Conservation (phyloP, 257 asterid species). For the Leptodermis oblonga region DNA sequence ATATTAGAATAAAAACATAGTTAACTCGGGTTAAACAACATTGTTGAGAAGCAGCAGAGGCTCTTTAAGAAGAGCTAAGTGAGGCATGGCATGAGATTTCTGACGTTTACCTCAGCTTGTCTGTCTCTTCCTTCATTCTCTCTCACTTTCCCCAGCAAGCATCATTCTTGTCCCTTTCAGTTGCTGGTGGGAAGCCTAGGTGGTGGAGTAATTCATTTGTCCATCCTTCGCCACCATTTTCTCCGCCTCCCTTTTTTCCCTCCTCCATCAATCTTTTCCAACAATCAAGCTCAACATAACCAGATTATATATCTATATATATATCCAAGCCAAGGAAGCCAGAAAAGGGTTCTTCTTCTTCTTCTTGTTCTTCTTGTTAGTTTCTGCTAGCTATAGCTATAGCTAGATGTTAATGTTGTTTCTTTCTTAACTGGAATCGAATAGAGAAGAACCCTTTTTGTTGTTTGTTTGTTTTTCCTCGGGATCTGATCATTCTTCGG, state of each 20-base stretch:
- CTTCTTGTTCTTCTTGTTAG: neutral
- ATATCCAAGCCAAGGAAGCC: neutral
- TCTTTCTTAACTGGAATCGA: no score
- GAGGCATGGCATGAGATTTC: slow-evolving; percentile 25
- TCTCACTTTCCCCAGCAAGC: slow-evolving; percentile 1
- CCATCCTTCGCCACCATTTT: slow-evolving; percentile 54
- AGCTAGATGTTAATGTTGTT: neutral
- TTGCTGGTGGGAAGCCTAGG: slow-evolving; percentile 56
- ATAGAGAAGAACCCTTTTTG: slow-evolving; percentile 8
- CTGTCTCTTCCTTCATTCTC: slow-evolving; percentile 2
- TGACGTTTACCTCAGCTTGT: slow-evolving; percentile 24
- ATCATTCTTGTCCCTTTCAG: slow-evolving; percentile 40
- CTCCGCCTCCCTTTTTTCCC: slow-evolving; percentile 35
- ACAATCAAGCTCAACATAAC: slow-evolving; percentile 31
- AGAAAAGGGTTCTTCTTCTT: slow-evolving; percentile 1
- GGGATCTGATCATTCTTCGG: slow-evolving; percentile 51
- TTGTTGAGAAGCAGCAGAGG: no score
- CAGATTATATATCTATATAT: neutral
- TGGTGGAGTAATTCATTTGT: slow-evolving; percentile 32
- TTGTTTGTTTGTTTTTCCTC: slow-evolving; percentile 9
- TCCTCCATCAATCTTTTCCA: slow-evolving; percentile 30
- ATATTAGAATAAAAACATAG: no score
- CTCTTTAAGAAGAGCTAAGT: slow-evolving; percentile 31
- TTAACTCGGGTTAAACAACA: no score
- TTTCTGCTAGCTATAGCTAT: neutral